Conservation (phyloP, 225 moss, liverwort and hornwort genomes). For the Neckera pumila region DNA sequence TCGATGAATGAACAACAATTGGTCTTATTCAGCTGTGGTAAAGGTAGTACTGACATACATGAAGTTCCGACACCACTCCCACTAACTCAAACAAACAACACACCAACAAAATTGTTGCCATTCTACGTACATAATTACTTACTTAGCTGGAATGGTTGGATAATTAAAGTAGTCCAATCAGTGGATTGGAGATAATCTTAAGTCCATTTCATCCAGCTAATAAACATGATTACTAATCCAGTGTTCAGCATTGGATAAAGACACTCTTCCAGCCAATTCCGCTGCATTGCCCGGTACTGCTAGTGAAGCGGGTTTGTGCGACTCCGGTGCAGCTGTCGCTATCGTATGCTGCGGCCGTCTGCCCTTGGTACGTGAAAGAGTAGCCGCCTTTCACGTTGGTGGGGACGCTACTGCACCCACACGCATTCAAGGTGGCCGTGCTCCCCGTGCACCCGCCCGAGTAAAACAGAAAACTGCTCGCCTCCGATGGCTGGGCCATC, state of each 20-base stretch:
- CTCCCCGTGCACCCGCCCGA: neutral
- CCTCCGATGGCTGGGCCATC: neutral
- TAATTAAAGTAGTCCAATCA: too few relatives aligned
- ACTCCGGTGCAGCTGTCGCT: neutral
- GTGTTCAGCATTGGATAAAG: neutral
- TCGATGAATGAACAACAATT: neutral
- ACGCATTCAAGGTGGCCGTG: neutral
- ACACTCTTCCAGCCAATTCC: neutral
- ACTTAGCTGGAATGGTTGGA: too few relatives aligned
- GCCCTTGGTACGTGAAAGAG: neutral
- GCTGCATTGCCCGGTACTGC: neutral
- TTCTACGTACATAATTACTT: too few relatives aligned
- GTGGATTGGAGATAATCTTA: neutral
- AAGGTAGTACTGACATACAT: too few relatives aligned
- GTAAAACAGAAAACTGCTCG: neutral
- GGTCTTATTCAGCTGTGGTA: neutral
- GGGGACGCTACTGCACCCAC: neutral
- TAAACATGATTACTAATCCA: too few relatives aligned
- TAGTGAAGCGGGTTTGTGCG: neutral
- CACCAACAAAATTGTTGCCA: neutral
- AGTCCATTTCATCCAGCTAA: neutral
- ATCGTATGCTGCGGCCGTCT: slow-evolving; percentile 6
- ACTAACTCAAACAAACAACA: neutral
- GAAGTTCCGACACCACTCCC: too few relatives aligned
- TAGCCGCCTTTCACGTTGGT: neutral